Percentiles rank a stretch among this genome's conserved stretches.
Conservation (phyloP, 192 early-diverging fungal genomes). For the Coemansia sp. region DNA sequence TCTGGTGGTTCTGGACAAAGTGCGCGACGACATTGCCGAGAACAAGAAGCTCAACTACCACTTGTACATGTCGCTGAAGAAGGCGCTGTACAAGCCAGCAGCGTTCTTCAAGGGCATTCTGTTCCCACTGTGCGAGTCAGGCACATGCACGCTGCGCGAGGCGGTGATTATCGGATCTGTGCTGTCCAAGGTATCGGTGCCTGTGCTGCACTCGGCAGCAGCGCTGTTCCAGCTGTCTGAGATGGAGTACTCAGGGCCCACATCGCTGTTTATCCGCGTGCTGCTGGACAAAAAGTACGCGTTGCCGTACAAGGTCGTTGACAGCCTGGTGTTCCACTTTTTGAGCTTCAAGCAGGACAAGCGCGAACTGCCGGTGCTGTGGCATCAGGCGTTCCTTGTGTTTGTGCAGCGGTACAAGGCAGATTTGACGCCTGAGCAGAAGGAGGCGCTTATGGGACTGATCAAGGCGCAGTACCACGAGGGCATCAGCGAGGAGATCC, state of each 20-base stretch:
- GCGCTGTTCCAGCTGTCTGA: constrained; percentile 90
- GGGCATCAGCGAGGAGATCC: constrained; percentile 89
- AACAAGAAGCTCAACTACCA: constrained; percentile 98
- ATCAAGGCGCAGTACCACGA: constrained; percentile 76
- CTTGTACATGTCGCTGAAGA: constrained; percentile 94
- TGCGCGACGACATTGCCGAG: constrained; percentile 93
- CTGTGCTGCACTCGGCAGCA: constrained; percentile 92
- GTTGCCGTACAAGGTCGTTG: constrained; percentile 94
- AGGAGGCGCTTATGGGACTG: constrained; percentile 83
- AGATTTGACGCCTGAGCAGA: constrained; percentile 92
- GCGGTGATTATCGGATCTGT: constrained; percentile 94
- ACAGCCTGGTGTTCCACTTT: constrained; percentile 95
- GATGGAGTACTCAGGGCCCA: constrained; percentile 97
- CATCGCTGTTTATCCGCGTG: constrained; percentile 91
- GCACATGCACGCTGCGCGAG: constrained; percentile 91
- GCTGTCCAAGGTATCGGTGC: constrained; percentile 89
- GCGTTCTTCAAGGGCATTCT: constrained; percentile 98
- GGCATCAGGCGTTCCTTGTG: constrained; percentile 95
- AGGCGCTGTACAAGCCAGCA: constrained; percentile 93
- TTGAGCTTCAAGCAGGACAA: constrained; percentile 82
- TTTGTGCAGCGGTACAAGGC: constrained; percentile 98
- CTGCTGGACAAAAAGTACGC: constrained; percentile 98
- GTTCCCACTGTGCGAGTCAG: constrained; percentile 91
- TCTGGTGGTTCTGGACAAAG: constrained; percentile 85
- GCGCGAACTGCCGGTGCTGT: constrained; percentile 88